Conservation (phyloP, 129 eudicot genomes). For the Flaveria robusta region DNA sequence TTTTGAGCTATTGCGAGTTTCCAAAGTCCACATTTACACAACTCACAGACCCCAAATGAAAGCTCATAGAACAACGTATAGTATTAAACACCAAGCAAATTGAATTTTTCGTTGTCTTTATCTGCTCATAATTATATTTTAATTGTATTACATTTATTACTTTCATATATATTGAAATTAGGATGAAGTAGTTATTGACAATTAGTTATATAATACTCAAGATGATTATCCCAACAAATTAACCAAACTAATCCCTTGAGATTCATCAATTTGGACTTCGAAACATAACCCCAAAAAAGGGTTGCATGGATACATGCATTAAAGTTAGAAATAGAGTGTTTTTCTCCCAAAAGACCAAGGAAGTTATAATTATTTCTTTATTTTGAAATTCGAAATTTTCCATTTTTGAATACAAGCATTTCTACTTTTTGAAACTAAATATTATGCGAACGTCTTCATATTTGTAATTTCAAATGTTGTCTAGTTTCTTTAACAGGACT, state of each 20-base stretch:
- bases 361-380: slow-evolving; percentile 19
- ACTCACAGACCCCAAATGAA: slow-evolving; percentile 35
- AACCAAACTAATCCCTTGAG: slow-evolving; percentile 44
- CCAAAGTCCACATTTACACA: slow-evolving; percentile 48
- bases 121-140: slow-evolving; percentile 31
- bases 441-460: background rate
- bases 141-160: slow-evolving; percentile 26
- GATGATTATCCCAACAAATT: slow-evolving; percentile 41
- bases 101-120: slow-evolving; percentile 40
- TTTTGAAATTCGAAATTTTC: slow-evolving; percentile 15
- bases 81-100: slow-evolving; percentile 19
- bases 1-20: slow-evolving; percentile 43
- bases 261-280: slow-evolving; percentile 40
- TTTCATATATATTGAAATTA: slow-evolving; percentile 32
- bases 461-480: background rate
- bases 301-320: slow-evolving; percentile 40
- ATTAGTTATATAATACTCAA: slow-evolving; percentile 14
- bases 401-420: background rate
- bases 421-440: background rate
- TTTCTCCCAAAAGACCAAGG: slow-evolving; percentile 45
- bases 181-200: background rate
- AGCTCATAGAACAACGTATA: slow-evolving; percentile 35
- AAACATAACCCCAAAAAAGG: slow-evolving; percentile 41
- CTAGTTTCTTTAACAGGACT: background rate
- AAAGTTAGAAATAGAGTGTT: slow-evolving; percentile 32